Evolutionary conservation across 306 rosid species (phyloP).

Genomic region (Spatholobus suberectus): DNA sequence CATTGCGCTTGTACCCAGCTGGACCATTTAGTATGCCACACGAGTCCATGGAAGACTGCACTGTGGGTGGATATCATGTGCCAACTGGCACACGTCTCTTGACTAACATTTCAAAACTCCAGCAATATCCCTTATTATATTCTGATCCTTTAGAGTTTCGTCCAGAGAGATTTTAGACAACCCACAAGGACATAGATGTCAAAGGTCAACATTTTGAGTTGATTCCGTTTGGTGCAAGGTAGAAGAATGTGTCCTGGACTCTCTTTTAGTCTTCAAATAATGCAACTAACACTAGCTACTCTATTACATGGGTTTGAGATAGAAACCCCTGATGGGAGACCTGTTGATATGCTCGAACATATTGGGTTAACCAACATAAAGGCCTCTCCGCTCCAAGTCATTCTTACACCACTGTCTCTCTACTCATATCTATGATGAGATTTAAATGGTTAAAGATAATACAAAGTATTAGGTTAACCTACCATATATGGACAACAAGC

Average conservation of each 20-base stretch:
- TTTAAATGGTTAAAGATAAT: neutral
- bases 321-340: neutral
- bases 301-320: slow-evolving; percentile 43
- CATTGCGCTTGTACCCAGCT: slow-evolving; percentile 57
- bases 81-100: slow-evolving; percentile 53
- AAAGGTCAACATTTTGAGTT: slow-evolving; percentile 37
- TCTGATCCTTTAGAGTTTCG: slow-evolving; percentile 16
- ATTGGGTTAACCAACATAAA: slow-evolving; percentile 22
- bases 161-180: slow-evolving; percentile 41
- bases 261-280: neutral
- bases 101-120: slow-evolving; percentile 55
- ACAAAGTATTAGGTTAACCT: neutral
- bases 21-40: slow-evolving; percentile 50
- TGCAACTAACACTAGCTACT: slow-evolving; percentile 34
- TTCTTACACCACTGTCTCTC: slow-evolving; percentile 38
- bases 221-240: slow-evolving; percentile 36
- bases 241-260: slow-evolving; percentile 46
- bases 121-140: slow-evolving; percentile 29
- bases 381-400: slow-evolving; percentile 35
- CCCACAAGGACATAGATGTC: slow-evolving; percentile 6
- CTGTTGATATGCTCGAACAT: slow-evolving; percentile 37
- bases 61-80: slow-evolving; percentile 50
- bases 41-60: slow-evolving; percentile 53
- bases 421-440: neutral
- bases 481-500: no score